Evolutionary conservation across 805 yeast genomes (phyloP).

Genomic region (Wickerhamiella azyma): DNA sequence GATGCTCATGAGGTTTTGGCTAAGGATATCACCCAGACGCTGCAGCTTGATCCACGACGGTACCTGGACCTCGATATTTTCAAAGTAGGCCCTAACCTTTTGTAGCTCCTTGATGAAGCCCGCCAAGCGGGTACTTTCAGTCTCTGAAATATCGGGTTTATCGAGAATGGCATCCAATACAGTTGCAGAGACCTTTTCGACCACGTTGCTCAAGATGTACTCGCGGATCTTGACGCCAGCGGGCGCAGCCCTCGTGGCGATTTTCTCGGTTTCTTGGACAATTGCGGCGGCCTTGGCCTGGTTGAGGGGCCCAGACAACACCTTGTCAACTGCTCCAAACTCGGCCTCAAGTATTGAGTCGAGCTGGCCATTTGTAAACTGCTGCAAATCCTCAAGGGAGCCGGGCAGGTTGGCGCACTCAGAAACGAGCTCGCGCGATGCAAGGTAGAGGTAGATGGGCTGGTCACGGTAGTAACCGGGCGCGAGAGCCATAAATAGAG

Average conservation of each 20-base stretch:
- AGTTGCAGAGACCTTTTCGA: conserved; percentile 19
- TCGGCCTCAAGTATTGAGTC: conserved; percentile 3
- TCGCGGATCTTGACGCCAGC: conserved; percentile 17
- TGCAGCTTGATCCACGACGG: conserved; percentile 29
- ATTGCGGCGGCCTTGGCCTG: conserved; percentile 2
- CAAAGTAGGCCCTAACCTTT: conserved; percentile 14
- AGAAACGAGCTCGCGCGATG: conserved; percentile 10
- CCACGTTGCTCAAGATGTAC: conserved; percentile 23
- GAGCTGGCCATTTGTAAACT: conserved; percentile 11
- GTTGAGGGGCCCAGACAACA: conserved; percentile 2
- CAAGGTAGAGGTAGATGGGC: conserved; percentile 14
- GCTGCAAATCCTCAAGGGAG: neutral
- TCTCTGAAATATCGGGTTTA: conserved; percentile 22
- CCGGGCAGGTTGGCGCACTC: conserved; percentile 1
- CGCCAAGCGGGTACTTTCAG: conserved; percentile 17
- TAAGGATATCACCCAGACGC: conserved; percentile 24
- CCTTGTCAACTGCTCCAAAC: conserved; percentile 3
- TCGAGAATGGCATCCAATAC: conserved; percentile 16
- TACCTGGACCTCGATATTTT: conserved; percentile 14
- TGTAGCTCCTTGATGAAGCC: conserved; percentile 10
- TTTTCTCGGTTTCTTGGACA: conserved; percentile 4
- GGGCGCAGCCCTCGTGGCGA: conserved; percentile 12
- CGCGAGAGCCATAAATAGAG: conserved; percentile 16
- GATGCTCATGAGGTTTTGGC: conserved; percentile 23
- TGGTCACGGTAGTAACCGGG: conserved; percentile 13